Conservation (phyloP, 768 basidiomycete species). For the Trametes elegans region DNA sequence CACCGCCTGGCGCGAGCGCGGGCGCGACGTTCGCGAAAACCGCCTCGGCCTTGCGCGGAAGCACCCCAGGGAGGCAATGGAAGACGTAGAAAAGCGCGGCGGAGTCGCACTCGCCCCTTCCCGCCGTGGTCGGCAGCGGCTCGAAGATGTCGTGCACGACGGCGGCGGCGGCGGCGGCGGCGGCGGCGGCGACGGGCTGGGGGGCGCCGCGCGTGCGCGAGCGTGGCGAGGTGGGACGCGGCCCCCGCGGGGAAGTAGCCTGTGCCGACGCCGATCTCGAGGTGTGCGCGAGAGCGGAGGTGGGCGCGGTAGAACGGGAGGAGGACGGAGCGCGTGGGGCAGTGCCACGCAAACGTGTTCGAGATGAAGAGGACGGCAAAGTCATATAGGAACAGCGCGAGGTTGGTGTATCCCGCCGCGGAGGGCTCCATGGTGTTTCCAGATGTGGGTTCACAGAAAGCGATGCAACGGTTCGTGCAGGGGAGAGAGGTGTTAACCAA, state of each 20-base stretch:
- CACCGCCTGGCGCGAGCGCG: constrained; percentile 9
- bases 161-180: constrained; percentile 2
- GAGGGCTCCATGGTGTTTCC: not conserved
- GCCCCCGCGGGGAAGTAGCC: constrained; percentile 20
- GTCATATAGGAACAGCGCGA: constrained; percentile 15
- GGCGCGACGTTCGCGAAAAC: constrained; percentile 1
- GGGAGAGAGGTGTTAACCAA: too few species aligned
- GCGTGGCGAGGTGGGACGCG: constrained; percentile 5
- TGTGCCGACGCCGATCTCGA: constrained; percentile 22
- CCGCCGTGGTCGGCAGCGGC: constrained; percentile 12
- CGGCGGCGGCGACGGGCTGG: constrained; percentile 1
- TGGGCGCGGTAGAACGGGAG: constrained; percentile 19
- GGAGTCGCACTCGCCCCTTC: constrained; percentile 10
- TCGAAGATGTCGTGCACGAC: constrained; percentile 12
- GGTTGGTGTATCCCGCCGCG: not conserved
- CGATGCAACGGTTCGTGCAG: too few species aligned
- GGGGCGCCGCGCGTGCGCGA: not conserved
- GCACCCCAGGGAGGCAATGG: constrained; percentile 21
- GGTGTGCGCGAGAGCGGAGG: constrained; percentile 13
- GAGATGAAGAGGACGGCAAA: constrained; percentile 14
- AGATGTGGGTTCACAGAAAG: too few species aligned
- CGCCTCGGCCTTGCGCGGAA: constrained; percentile 4
- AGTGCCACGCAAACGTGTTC: constrained; percentile 16
- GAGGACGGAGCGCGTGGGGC: constrained; percentile 9
- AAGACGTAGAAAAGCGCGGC: constrained; percentile 22